phyloP scores from a whole-genome alignment of 2,329 filamentous ascomycete genomes.

The Rhynchosporium secalis region DNA sequence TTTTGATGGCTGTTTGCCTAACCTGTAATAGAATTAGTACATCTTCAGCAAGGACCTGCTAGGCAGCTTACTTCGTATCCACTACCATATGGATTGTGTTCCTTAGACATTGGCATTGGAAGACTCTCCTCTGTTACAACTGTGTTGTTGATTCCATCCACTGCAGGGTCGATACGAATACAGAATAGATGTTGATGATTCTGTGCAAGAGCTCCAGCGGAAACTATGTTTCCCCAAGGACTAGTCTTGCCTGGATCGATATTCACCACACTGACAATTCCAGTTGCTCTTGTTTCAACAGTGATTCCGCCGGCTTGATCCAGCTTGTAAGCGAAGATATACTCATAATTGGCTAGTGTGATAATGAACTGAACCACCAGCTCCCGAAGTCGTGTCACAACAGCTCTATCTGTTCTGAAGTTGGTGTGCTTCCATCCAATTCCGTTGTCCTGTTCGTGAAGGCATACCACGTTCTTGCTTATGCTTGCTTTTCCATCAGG shows the following conservation, averaged over 20 bases:
- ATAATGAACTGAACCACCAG: constrained; percentile 67
- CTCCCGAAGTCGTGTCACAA: constrained; percentile 60
- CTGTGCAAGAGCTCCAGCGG: constrained; percentile 56
- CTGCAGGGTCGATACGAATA: constrained; percentile 55
- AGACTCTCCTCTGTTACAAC: constrained; percentile 55
- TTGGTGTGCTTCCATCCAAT: constrained; percentile 72
- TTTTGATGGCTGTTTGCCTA: constrained; percentile 45
- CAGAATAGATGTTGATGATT: constrained; percentile 59
- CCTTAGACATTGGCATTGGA: constrained; percentile 46
- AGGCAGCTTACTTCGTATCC: constrained; percentile 45
- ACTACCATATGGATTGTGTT: constrained; percentile 54
- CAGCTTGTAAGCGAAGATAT: constrained; percentile 64
- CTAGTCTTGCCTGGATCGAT: constrained; percentile 55
- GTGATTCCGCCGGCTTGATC: constrained; percentile 62
- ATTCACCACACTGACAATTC: constrained; percentile 57
- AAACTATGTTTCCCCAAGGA: constrained; percentile 61
- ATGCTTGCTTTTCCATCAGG: constrained; percentile 54
- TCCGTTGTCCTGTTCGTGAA: constrained; percentile 69
- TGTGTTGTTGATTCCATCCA: constrained; percentile 55
- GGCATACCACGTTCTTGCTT: constrained; percentile 61
- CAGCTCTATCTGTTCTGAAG: constrained; percentile 60
- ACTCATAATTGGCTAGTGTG: constrained; percentile 70
- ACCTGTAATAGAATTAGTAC: constrained; percentile 34
- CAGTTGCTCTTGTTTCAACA: constrained; percentile 63
- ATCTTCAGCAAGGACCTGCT: neutral